These are phyloP conservation scores for Neofusicoccum ribis DNA, from an alignment of 2,329 filamentous ascomycete genomes.

Conservation along the genomic window DNA sequence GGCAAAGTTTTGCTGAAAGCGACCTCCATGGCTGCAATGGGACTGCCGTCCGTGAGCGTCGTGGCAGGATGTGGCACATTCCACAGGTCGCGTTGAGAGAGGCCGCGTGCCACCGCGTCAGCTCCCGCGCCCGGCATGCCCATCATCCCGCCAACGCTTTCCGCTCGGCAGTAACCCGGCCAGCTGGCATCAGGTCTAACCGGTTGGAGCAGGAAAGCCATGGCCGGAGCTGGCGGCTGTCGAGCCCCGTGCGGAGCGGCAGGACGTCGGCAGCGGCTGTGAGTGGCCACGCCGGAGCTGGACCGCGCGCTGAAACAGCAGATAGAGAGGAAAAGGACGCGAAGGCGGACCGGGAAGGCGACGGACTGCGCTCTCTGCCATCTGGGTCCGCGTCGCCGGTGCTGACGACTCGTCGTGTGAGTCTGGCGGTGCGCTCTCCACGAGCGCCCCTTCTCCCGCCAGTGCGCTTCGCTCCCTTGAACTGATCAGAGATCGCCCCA, in stretches of 20 bases:
- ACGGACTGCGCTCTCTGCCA: background rate
- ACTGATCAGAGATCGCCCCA: slow-evolving; percentile 13
- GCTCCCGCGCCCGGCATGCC: background rate
- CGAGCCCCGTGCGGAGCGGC: background rate
- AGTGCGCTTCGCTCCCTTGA: background rate
- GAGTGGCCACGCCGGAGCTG: background rate
- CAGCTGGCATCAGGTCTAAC: slow-evolving; percentile 1
- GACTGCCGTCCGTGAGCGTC: too few relatives aligned
- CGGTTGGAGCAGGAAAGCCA: slow-evolving; percentile 15
- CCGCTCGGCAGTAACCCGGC: slow-evolving; percentile 16
- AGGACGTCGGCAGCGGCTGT: background rate
- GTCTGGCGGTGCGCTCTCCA: background rate
- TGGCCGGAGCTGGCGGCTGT: slow-evolving; percentile 1
- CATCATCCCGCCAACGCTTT: slow-evolving; percentile 9
- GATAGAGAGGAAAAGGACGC: background rate
- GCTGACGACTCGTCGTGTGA: background rate
- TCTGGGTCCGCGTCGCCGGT: background rate
- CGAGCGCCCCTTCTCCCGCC: background rate
- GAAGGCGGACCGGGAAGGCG: background rate
- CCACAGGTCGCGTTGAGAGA: background rate
- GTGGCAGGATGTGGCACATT: background rate
- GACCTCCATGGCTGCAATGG: too few relatives aligned
- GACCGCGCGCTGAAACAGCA: slow-evolving; percentile 12
- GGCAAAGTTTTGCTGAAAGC: background rate
- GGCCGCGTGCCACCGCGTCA: slow-evolving; percentile 17